These are phyloP conservation scores for Penicillium vulpinum DNA, from an alignment of 2,329 filamentous ascomycete species.

Conservation along the genomic window DNA sequence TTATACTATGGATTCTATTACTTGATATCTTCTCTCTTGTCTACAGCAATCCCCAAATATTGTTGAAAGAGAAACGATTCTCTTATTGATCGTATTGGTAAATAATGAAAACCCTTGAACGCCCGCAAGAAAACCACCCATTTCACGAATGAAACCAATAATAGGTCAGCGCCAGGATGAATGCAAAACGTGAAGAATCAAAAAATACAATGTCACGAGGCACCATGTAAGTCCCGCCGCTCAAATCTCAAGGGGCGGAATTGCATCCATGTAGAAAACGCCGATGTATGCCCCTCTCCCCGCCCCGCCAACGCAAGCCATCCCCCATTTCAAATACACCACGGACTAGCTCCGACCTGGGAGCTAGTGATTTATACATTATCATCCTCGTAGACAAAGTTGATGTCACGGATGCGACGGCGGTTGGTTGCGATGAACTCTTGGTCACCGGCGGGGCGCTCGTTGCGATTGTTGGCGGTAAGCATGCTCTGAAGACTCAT, in stretches of 20 bases:
- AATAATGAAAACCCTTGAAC: background rate
- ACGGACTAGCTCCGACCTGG: background rate
- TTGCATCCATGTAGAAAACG: conserved; percentile 2
- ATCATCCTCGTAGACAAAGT: conserved; percentile 92
- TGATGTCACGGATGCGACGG: conserved; percentile 79
- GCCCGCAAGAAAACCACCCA: background rate
- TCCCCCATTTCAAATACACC: background rate
- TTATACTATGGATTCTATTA: background rate
- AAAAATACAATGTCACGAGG: background rate
- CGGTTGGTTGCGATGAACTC: conserved; percentile 83
- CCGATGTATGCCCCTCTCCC: background rate
- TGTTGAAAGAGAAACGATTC: background rate
- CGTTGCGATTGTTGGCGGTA: conserved; percentile 88
- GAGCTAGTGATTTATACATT: conserved; percentile 54
- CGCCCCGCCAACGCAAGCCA: background rate
- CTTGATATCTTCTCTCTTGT: background rate
- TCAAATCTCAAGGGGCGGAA: background rate
- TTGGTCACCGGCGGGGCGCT: conserved; percentile 84
- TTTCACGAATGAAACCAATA: background rate
- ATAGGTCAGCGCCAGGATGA: conserved; percentile 7
- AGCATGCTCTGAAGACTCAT: conserved; percentile 99
- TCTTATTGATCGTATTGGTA: conserved; percentile 1
- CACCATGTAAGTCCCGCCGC: background rate
- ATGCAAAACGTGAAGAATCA: conserved; percentile 8
- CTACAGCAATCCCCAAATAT: background rate